Percentiles rank a stretch among this genome's conserved stretches.
Conservation (phyloP, 1,139 yeast species). For the Torulaspora pretoriensis region DNA sequence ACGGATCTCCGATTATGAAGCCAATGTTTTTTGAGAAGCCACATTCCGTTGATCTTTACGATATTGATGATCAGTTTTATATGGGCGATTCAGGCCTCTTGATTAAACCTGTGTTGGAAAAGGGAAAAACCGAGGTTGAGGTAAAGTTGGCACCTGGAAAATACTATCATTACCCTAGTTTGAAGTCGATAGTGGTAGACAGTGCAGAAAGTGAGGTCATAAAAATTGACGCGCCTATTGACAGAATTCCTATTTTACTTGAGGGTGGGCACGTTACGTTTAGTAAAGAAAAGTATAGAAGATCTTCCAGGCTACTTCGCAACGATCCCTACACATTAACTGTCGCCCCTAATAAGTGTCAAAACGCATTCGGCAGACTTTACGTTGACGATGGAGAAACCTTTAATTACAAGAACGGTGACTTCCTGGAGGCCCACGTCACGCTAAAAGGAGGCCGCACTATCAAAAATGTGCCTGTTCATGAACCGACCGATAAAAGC, state of each 20-base stretch:
- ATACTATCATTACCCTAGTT: slow-evolving; percentile 56
- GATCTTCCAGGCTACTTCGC: slow-evolving; percentile 72
- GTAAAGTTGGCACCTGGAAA: slow-evolving; percentile 62
- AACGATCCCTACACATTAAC: slow-evolving; percentile 80
- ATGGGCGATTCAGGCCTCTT: slow-evolving; percentile 69
- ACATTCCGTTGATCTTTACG: slow-evolving; percentile 45
- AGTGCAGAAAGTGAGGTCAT: slow-evolving; percentile 33
- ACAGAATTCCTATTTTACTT: slow-evolving; percentile 65
- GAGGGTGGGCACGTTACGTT: slow-evolving; percentile 75
- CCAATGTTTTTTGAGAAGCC: slow-evolving; percentile 73
- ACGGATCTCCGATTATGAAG: slow-evolving; percentile 67
- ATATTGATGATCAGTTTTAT: slow-evolving; percentile 79
- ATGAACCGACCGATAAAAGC: slow-evolving; percentile 23
- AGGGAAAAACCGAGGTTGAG: slow-evolving; percentile 43
- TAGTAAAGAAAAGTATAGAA: slow-evolving; percentile 67
- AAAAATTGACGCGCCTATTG: slow-evolving; percentile 48
- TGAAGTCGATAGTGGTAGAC: slow-evolving; percentile 39
- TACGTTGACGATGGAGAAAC: slow-evolving; percentile 86
- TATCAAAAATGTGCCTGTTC: slow-evolving; percentile 26
- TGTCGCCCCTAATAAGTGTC: slow-evolving; percentile 52
- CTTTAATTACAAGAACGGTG: slow-evolving; percentile 52
- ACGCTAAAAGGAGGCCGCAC: slow-evolving; percentile 32
- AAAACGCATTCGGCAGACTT: slow-evolving; percentile 55
- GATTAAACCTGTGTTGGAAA: slow-evolving; percentile 75
- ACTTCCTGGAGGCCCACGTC: slow-evolving; percentile 44